Conservation (phyloP, 2,329 filamentous ascomycete species). For the Cytospora paraplurivora region DNA sequence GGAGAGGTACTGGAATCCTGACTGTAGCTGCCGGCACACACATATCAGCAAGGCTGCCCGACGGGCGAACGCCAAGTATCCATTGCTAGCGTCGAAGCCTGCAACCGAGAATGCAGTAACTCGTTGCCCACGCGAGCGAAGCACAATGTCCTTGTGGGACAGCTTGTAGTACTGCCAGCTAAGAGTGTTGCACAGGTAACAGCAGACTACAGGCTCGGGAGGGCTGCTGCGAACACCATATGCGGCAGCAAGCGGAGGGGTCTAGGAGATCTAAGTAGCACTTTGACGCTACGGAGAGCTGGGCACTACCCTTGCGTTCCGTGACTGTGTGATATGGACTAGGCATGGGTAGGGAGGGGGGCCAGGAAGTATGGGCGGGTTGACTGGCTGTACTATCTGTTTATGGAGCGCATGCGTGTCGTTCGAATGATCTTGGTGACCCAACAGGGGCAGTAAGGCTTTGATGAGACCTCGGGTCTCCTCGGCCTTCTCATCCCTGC, state of each 20-base stretch:
- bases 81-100: slow-evolving; percentile 30
- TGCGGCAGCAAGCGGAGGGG: slow-evolving; percentile 27
- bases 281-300: slow-evolving; percentile 22
- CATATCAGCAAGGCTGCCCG: slow-evolving; percentile 36
- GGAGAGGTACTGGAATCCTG: slow-evolving; percentile 56
- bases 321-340: slow-evolving; percentile 13
- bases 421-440: slow-evolving; percentile 8
- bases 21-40: slow-evolving; percentile 50
- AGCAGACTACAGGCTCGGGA: slow-evolving; percentile 45
- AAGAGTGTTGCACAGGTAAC: slow-evolving; percentile 46
- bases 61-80: slow-evolving; percentile 30
- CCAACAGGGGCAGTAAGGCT: slow-evolving; percentile 16
- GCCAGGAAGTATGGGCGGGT: slow-evolving; percentile 10
- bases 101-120: slow-evolving; percentile 33
- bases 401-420: slow-evolving; percentile 14
- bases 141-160: slow-evolving; percentile 30
- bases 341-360: slow-evolving; percentile 11
- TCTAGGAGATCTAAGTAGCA: slow-evolving; percentile 25
- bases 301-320: slow-evolving; percentile 27
- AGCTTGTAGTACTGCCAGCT: slow-evolving; percentile 49
- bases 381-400: slow-evolving; percentile 21
- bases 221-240: slow-evolving; percentile 39
- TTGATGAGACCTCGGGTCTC: slow-evolving; percentile 10
- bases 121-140: slow-evolving; percentile 33
- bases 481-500: slow-evolving; percentile 19